A percentile compares a stretch with the other conserved stretches of the same genome.
Evolutionary conservation across 2,329 filamentous ascomycete genomes (phyloP).

Genomic region (Fusarium tanahbumbuense): DNA sequence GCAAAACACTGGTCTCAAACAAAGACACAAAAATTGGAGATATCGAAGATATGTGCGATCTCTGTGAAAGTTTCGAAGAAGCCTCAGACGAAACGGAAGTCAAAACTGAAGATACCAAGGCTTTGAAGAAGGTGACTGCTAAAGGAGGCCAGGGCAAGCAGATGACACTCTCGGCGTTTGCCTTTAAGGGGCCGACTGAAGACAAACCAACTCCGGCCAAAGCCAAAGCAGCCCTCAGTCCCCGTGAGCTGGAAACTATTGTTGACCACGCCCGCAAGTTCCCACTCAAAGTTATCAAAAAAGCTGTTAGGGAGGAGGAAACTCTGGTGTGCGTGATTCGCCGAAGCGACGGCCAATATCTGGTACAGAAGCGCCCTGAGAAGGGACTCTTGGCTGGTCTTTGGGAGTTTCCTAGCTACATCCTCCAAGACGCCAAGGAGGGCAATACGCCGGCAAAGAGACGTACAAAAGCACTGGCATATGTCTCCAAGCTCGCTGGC

Average conservation of each 20-base stretch:
- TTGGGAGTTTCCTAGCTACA: slow-evolving; percentile 66
- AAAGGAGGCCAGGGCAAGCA: slow-evolving; percentile 38
- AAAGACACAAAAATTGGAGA: slow-evolving; percentile 49
- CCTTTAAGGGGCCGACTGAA: slow-evolving; percentile 44
- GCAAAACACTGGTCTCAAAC: slow-evolving; percentile 48
- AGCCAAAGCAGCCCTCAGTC: slow-evolving; percentile 8
- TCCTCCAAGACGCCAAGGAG: slow-evolving; percentile 45
- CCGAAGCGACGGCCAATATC: slow-evolving; percentile 56
- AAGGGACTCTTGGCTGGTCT: slow-evolving; percentile 66
- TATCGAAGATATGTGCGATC: slow-evolving; percentile 62
- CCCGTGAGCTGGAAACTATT: slow-evolving; percentile 50
- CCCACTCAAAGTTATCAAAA: slow-evolving; percentile 63
- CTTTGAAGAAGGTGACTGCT: slow-evolving; percentile 24
- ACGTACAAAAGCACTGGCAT: slow-evolving; percentile 52
- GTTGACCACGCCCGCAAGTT: slow-evolving; percentile 62
- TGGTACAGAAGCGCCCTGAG: slow-evolving; percentile 63
- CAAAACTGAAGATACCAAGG: slow-evolving; percentile 8
- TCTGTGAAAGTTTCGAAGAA: slow-evolving; percentile 63
- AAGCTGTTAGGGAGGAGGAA: slow-evolving; percentile 63
- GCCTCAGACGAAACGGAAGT: slow-evolving; percentile 37
- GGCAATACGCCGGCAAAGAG: slow-evolving; percentile 48
- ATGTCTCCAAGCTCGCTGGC: slow-evolving; percentile 48
- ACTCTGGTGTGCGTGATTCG: slow-evolving; percentile 65
- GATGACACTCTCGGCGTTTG: slow-evolving; percentile 52
- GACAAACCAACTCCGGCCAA: slow-evolving; percentile 23